A percentile compares a stretch with the other conserved stretches of the same genome.
Conservation (phyloP, 1,284 basidiomycete species). For the Pseudozyma hubeiensis region DNA sequence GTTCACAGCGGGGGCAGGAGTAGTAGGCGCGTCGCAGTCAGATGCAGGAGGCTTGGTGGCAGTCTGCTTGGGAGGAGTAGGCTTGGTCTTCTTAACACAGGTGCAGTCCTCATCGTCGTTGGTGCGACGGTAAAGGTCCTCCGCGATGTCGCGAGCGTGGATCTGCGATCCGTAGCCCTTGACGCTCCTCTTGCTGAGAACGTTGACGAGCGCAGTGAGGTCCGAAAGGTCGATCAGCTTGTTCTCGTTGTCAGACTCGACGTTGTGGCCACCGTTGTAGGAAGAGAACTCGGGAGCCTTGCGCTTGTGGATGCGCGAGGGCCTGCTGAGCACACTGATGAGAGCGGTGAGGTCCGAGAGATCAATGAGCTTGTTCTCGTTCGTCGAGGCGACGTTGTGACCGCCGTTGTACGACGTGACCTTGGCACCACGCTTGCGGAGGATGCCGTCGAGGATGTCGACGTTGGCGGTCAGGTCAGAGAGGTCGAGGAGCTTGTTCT, state of each 20-base stretch:
- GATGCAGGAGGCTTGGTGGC: slow-evolving; percentile 6
- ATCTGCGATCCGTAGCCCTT: slow-evolving; percentile 32
- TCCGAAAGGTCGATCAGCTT: slow-evolving; percentile 46
- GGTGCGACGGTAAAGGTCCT: slow-evolving; percentile 39
- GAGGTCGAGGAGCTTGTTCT: slow-evolving; percentile 49
- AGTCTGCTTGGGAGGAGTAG: slow-evolving; percentile 23
- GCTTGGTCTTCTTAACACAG: slow-evolving; percentile 48
- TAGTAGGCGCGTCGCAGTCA: slow-evolving; percentile 8
- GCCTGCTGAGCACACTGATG: slow-evolving; percentile 25
- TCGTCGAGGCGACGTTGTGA: slow-evolving; percentile 40
- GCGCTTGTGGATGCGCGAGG: slow-evolving; percentile 20
- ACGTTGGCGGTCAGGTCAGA: slow-evolving; percentile 26
- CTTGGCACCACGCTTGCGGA: slow-evolving; percentile 12
- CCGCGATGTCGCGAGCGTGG: slow-evolving; percentile 42
- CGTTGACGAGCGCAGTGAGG: slow-evolving; percentile 42
- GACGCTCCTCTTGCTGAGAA: slow-evolving; percentile 37
- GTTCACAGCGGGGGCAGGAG: neutral
- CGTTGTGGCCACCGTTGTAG: slow-evolving; percentile 48
- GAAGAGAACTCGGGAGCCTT: slow-evolving; percentile 8
- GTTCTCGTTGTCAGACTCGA: slow-evolving; percentile 44
- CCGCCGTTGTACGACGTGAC: slow-evolving; percentile 36
- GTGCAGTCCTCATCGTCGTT: slow-evolving; percentile 50
- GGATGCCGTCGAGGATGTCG: too few species aligned
- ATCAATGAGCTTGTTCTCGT: slow-evolving; percentile 51
- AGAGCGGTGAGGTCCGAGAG: slow-evolving; percentile 37